Conservation (phyloP, 768 basidiomycete species). For the Tephrocybe sp. region DNA sequence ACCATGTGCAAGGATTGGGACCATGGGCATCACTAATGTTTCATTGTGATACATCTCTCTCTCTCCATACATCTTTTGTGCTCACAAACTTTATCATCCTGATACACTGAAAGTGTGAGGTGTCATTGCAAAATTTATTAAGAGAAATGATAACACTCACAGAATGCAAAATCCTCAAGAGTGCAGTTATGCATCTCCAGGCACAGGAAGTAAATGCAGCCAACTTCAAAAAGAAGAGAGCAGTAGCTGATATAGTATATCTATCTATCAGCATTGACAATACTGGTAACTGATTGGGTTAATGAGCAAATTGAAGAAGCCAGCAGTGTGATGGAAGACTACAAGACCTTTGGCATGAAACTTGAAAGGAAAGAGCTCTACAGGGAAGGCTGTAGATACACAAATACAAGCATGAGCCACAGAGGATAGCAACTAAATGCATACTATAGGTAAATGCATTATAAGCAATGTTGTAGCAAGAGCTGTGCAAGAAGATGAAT, state of each 20-base stretch:
- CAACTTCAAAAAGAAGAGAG: slow-evolving; percentile 52
- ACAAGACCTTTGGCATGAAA: slow-evolving; percentile 61
- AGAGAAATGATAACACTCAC: slow-evolving; percentile 30
- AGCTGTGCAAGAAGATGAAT: slow-evolving; percentile 58
- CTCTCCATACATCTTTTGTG: slow-evolving; percentile 42
- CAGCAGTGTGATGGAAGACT: slow-evolving; percentile 56
- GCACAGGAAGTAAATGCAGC: slow-evolving; percentile 62
- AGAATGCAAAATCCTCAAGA: slow-evolving; percentile 60
- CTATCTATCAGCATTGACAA: slow-evolving; percentile 55
- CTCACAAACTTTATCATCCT: slow-evolving; percentile 39
- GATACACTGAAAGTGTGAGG: slow-evolving; percentile 38
- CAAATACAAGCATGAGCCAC: slow-evolving; percentile 31
- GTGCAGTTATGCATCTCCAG: slow-evolving; percentile 55
- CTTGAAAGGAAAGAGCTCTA: slow-evolving; percentile 69
- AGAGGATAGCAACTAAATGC: background rate
- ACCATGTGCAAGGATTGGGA: no score
- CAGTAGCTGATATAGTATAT: slow-evolving; percentile 59
- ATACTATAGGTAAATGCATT: slow-evolving; percentile 56
- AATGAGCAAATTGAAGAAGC: slow-evolving; percentile 67
- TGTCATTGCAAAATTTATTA: no score
- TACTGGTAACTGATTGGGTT: slow-evolving; percentile 69
- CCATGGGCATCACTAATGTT: background rate
- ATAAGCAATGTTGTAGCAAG: slow-evolving; percentile 54
- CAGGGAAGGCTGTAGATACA: slow-evolving; percentile 53
- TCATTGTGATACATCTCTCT: slow-evolving; percentile 31